Percentiles rank a stretch among this genome's conserved stretches.
phyloP scores from a whole-genome alignment of 192 early-diverging fungal species.

The Coemansia sp. region DNA sequence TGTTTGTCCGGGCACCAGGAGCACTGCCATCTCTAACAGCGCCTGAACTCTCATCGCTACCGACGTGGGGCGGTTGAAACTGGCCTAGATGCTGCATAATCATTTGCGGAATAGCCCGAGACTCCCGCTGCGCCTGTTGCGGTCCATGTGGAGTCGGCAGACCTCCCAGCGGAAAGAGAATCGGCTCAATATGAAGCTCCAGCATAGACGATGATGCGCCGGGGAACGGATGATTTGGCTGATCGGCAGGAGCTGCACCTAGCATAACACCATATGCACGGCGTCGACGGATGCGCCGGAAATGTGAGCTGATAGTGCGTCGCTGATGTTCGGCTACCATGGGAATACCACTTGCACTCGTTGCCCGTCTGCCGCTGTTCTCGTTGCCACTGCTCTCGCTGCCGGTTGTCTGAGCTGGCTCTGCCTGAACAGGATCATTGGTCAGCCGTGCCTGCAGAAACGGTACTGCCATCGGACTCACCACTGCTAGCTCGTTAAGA shows the following conservation, averaged over 20 bases:
- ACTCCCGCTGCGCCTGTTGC: constrained; percentile 2
- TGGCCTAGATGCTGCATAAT: not conserved
- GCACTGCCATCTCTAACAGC: not conserved
- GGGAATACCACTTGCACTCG: not conserved
- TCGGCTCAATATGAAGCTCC: constrained; percentile 3
- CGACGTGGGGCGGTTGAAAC: not conserved
- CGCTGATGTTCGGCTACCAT: constrained; percentile 1
- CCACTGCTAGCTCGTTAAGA: constrained; percentile 13
- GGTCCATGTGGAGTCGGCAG: not conserved
- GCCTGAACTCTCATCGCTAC: not conserved
- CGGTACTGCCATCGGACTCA: constrained; percentile 22
- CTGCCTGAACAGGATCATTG: not conserved
- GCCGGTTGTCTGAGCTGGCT: not conserved
- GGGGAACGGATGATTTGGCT: not conserved
- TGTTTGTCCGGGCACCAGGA: not conserved
- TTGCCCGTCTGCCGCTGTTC: not conserved
- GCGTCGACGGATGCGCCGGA: constrained; percentile 1
- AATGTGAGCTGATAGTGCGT: not conserved
- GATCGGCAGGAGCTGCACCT: not conserved
- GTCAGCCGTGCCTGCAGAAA: constrained; percentile 28
- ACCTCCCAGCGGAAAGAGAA: not conserved
- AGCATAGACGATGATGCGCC: not conserved
- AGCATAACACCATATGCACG: constrained; percentile 2
- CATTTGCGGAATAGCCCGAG: not conserved
- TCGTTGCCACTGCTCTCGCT: not conserved